Percentiles rank a stretch among this genome's conserved stretches.
These are phyloP conservation scores for Carex arenaria DNA, from an alignment of 202 grass and related monocot species.

Conservation along the genomic window DNA sequence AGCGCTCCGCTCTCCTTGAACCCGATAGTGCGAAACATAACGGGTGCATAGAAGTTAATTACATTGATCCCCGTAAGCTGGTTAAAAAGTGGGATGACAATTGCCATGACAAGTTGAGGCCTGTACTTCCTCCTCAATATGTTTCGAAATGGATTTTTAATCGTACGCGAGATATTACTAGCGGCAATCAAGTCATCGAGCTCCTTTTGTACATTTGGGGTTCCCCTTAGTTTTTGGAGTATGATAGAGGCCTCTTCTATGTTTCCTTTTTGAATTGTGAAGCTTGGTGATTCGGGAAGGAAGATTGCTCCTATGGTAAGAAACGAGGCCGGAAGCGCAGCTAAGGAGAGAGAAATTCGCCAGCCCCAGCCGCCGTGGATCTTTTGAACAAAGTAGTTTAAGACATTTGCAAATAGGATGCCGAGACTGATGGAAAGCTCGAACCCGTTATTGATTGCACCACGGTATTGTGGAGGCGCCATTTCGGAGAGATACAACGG, in stretches of 20 bases:
- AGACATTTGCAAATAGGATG: constrained; percentile 60
- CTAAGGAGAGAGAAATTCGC: constrained; percentile 75
- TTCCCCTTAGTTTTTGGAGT: constrained; percentile 68
- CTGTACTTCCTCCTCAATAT: constrained; percentile 61
- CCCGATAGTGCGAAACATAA: constrained; percentile 66
- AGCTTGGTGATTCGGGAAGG: constrained; percentile 82
- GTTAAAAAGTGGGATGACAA: constrained; percentile 65
- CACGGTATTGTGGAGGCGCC: constrained; percentile 60
- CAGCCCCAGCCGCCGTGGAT: constrained; percentile 59
- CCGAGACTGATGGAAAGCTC: constrained; percentile 75
- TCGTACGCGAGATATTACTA: constrained; percentile 34
- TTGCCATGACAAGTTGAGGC: constrained; percentile 58
- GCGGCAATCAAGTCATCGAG: constrained; percentile 67
- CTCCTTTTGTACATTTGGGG: constrained; percentile 49
- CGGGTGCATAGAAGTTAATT: constrained; percentile 71
- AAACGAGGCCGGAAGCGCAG: constrained; percentile 52
- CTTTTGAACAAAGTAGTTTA: constrained; percentile 67
- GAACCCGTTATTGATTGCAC: constrained; percentile 79
- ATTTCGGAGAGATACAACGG: constrained; percentile 93
- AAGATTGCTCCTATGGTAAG: constrained; percentile 56
- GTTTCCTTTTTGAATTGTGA: constrained; percentile 54
- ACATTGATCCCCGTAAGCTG: constrained; percentile 78
- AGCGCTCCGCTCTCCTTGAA: constrained; percentile 50
- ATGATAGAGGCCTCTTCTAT: constrained; percentile 35
- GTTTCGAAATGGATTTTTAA: constrained; percentile 37